A percentile compares a stretch with the other conserved stretches of the same genome.
Conservation (phyloP, 2,329 filamentous ascomycete genomes). For the Fusarium agapanthi region DNA sequence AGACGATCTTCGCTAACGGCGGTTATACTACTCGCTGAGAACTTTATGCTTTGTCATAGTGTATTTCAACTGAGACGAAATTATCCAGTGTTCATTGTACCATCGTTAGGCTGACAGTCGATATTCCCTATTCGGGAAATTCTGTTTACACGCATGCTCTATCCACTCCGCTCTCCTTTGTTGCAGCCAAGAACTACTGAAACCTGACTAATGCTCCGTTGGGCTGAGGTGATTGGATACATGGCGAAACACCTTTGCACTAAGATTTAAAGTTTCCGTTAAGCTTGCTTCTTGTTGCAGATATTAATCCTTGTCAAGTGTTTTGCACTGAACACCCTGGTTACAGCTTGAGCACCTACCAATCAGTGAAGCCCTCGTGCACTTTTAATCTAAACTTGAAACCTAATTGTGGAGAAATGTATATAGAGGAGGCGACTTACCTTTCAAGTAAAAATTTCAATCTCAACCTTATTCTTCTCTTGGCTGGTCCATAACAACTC, state of each 20-base stretch:
- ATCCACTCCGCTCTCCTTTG: neutral
- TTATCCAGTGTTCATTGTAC: accelerated
- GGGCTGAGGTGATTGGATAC: neutral
- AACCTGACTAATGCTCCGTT: accelerated
- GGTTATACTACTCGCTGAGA: neutral
- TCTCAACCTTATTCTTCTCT: too few species aligned
- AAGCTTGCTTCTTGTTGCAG: neutral
- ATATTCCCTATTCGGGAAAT: neutral
- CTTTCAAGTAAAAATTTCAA: too few species aligned
- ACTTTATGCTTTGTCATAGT: accelerated
- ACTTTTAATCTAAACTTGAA: too few species aligned
- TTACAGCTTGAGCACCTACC: neutral
- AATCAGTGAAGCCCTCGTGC: neutral
- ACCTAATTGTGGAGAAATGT: too few species aligned
- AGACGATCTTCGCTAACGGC: neutral
- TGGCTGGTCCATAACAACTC: too few species aligned
- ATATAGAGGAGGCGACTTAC: too few species aligned
- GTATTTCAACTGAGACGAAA: neutral
- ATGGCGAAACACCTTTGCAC: accelerated
- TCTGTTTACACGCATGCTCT: neutral
- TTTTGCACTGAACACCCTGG: neutral
- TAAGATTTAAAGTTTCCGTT: neutral
- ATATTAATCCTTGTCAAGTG: too few species aligned
- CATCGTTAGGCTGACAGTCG: accelerated
- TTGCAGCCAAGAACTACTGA: neutral